These are phyloP conservation scores for Ormosia emarginata DNA, from an alignment of 306 rosid genomes.

Conservation along the genomic window DNA sequence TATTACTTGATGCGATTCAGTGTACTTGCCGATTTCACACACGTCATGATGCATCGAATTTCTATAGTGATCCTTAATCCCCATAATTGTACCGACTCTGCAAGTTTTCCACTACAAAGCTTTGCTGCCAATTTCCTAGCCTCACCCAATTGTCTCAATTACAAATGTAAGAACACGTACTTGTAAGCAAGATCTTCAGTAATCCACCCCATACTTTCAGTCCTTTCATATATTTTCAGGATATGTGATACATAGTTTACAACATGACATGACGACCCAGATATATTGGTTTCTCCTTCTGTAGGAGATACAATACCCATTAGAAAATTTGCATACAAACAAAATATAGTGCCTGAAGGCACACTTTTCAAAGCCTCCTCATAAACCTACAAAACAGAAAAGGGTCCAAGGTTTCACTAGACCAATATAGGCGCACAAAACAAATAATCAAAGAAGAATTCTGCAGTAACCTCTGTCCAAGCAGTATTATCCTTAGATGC, in stretches of 20 bases:
- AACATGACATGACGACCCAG: slow-evolving; percentile 17
- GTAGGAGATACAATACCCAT: slow-evolving; percentile 37
- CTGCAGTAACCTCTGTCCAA: neutral
- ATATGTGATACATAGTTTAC: slow-evolving; percentile 39
- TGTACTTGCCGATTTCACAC: too few species aligned
- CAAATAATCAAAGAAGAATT: neutral
- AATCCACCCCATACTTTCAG: slow-evolving; percentile 55
- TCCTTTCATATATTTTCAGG: slow-evolving; percentile 63
- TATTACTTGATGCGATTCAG: too few species aligned
- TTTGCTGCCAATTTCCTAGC: slow-evolving; percentile 65
- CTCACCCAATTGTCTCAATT: slow-evolving; percentile 58
- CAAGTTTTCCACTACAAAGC: slow-evolving; percentile 55
- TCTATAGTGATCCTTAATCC: slow-evolving; percentile 54
- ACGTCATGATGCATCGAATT: slow-evolving; percentile 44
- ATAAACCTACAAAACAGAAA: slow-evolving; percentile 54
- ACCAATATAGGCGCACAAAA: slow-evolving; percentile 8
- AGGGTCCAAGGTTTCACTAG: slow-evolving; percentile 11
- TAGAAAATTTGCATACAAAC: slow-evolving; percentile 55
- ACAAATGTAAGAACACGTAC: slow-evolving; percentile 57
- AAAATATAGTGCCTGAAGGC: slow-evolving; percentile 55
- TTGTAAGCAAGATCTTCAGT: slow-evolving; percentile 72
- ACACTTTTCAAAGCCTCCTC: slow-evolving; percentile 71
- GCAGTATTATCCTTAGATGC: neutral
- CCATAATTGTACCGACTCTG: slow-evolving; percentile 58
- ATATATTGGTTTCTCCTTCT: slow-evolving; percentile 36